Evolutionary conservation across 1,284 basidiomycete genomes (phyloP), one percentile per base, ranked within the genome.

Genomic region (Ustilago esculenta): DNA sequence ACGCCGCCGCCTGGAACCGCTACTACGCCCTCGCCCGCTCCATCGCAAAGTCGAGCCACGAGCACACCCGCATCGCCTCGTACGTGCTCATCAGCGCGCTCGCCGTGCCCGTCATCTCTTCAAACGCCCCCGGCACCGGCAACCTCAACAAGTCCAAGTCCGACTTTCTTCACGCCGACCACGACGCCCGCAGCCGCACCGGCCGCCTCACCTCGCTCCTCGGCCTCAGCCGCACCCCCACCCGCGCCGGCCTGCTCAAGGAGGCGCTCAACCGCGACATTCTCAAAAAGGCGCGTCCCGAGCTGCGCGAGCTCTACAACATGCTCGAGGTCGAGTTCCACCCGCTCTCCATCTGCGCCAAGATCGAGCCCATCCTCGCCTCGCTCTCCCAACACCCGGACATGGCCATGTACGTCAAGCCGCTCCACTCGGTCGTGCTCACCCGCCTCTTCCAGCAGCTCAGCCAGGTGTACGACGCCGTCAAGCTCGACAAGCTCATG

Each of bases 301-400:
- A 87, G 44, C 86, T 98, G 77, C 90, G 90, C 80, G 85, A 88
- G 33, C 87, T 98, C 33, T 97, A 98, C 85, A 87, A 90, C 79
- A 88, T 95, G 52, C 88, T 99, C 75, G 93, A 97, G 84, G 90
- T 91, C 56, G 91, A 94, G 34, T 98, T 98, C 83, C 93, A 98
- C 82, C 96, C 96, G 1, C 87, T 97, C 63, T 90, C 89, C 1
- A 90, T 98, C 56, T 94, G 92, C 82, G 84, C 87, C 14, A 87
- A 88, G 75, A 90, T 94, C 47, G 89, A 92, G 12, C 93, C 94
- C 12, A 86, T 97, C 70, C 87, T 98, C 54, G 84, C 86, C 47
- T 66, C 78, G 55, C 67, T 81, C 51, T 72, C 76, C 6, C 60
- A 78, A 55, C 74, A 81, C 30, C 48, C 64, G 29, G 73, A 77